These are phyloP conservation scores for Botrytis byssoidea DNA, from an alignment of 2,329 filamentous ascomycete species.

Conservation along the genomic window DNA sequence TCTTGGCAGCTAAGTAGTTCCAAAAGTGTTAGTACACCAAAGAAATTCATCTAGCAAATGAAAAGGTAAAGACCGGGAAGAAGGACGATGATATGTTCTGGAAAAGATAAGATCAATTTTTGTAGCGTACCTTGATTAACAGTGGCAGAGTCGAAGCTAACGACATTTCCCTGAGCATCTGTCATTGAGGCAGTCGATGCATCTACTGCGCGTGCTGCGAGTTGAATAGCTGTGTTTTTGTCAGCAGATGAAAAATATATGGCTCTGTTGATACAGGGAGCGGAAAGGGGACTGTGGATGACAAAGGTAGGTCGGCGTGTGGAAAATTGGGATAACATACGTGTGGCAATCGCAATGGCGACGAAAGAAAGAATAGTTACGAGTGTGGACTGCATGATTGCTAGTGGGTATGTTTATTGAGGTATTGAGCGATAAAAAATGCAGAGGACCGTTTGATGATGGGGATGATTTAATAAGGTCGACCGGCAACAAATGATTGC, in stretches of 20 bases:
- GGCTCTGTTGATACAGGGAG: neutral
- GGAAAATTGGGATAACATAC: conserved; percentile 27
- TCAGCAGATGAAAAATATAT: neutral
- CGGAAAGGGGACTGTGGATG: neutral
- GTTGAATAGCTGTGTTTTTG: neutral
- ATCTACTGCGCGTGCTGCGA: conserved; percentile 16
- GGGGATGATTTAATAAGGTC: conserved; percentile 26
- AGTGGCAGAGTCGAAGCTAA: conserved; percentile 30
- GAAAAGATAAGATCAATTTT: neutral
- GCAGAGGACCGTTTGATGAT: neutral
- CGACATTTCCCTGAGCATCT: conserved; percentile 31
- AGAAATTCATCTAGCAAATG: neutral
- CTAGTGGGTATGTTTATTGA: conserved; percentile 23
- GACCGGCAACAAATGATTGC: conserved; percentile 35
- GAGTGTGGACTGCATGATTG: conserved; percentile 37
- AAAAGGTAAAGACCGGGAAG: neutral
- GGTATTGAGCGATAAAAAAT: conserved; percentile 16
- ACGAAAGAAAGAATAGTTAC: conserved; percentile 34
- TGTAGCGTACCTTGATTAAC: conserved; percentile 25
- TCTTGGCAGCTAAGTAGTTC: neutral
- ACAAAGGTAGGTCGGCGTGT: neutral
- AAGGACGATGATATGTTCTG: neutral
- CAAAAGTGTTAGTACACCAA: neutral
- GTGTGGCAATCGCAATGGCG: conserved; percentile 32
- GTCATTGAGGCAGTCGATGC: conserved; percentile 33